Evolutionary conservation across 1,139 yeast species (phyloP), one percentile per base, ranked within the genome.

Genomic region (Lodderomyces parapsilosis): DNA sequence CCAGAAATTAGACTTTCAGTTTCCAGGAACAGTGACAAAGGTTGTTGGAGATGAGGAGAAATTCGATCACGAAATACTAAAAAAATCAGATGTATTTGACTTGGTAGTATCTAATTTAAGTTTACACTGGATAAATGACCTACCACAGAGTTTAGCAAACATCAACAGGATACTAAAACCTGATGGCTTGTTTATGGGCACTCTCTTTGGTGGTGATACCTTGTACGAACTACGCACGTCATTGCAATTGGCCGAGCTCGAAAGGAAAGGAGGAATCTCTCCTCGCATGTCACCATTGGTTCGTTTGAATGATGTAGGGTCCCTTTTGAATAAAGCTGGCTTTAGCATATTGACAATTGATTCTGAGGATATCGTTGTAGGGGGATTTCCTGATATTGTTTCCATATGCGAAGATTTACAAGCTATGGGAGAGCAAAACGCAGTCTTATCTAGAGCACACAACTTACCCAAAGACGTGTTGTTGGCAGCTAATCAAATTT

Each of bases 131-230:
- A 81, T 87, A 44, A 88, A 88, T 56, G 93, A 88, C 53, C 71
- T 88, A 20, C 96, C 96, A 0, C 71, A 74, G 1, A 76, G 81
- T 1, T 71, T 87, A 42, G 60, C 66, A 18, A 74, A 80, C 46
- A 74, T 87, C 49, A 80, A 82, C 55, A 59, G 66, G n/a, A 73
- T 86, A 17, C 66, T 88, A 38, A 81, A 80, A 46, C 94, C 94
- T 0, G 96, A 88, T 58, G 94, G 96, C 1, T 70, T 89, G 59
- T 86, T 88, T 53, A 74, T 88, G 76, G 95, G 86, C 1, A 78
- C 90, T n/a, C 76, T 88, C 71, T 78, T 86, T 54, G 94, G 94
- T 6, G 94, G 93, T 5, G 96, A 88, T 59, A 84, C 95, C 1
- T 66, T 88, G 22, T 88, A 81, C 55, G 96, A 88, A 60, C 69